These are phyloP conservation scores for Fusarium pseudocircinatum DNA, from an alignment of 2,329 filamentous ascomycete species.

Conservation along the genomic window DNA sequence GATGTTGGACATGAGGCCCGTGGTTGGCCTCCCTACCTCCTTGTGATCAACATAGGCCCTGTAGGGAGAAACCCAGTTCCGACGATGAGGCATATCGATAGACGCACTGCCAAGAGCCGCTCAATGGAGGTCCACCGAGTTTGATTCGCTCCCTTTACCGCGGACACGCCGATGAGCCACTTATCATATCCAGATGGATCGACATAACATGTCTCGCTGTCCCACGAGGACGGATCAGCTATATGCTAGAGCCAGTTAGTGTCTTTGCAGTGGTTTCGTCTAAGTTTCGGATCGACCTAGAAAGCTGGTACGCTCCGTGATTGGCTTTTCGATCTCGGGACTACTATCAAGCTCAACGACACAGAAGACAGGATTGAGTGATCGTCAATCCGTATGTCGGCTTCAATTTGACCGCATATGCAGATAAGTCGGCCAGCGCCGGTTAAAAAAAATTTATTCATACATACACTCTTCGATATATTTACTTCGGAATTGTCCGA, in stretches of 20 bases:
- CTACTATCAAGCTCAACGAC: background rate
- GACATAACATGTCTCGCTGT: constrained; percentile 18
- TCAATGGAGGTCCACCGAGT: background rate
- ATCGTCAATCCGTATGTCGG: background rate
- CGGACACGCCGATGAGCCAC: constrained; percentile 27
- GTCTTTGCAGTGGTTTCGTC: constrained; percentile 12
- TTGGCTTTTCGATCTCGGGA: constrained; percentile 11
- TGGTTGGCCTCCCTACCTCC: constrained; percentile 26
- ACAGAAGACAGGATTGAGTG: constrained; percentile 7
- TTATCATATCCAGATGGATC: constrained; percentile 15
- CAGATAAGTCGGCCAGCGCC: background rate
- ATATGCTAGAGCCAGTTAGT: constrained; percentile 16
- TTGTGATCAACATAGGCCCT: constrained; percentile 8
- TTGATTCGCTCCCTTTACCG: constrained; percentile 25
- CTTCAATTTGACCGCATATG: background rate
- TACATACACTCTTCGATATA: background rate
- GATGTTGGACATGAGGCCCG: background rate
- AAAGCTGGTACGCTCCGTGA: background rate
- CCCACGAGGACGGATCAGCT: constrained; percentile 8
- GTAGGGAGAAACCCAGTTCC: constrained; percentile 1
- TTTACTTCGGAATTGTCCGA: constrained; percentile 8
- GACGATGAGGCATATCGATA: background rate
- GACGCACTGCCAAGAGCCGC: constrained; percentile 15
- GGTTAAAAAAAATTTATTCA: background rate
- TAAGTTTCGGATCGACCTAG: constrained; percentile 13